These are phyloP conservation scores for Boeremia exigua DNA, from an alignment of 2,329 filamentous ascomycete genomes.

Conservation along the genomic window DNA sequence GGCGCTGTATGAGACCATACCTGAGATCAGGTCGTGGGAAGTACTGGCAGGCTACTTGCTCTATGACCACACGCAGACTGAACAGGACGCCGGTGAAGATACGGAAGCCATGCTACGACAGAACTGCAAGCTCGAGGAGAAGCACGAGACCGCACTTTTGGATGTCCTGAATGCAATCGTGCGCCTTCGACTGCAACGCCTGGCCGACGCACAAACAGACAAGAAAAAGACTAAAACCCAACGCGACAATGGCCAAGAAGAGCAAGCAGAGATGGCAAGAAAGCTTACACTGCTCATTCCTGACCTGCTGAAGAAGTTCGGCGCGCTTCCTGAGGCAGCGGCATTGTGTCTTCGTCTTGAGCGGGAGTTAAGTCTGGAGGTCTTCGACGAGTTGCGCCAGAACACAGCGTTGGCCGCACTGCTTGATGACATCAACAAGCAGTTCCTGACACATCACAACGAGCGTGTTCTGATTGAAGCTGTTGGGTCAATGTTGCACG, in stretches of 20 bases:
- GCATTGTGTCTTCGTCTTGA: slow-evolving; percentile 85
- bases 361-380: slow-evolving; percentile 82
- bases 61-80: slow-evolving; percentile 77
- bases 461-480: slow-evolving; percentile 85
- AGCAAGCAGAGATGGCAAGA: slow-evolving; percentile 78
- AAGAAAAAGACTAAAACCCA: slow-evolving; percentile 63
- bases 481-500: slow-evolving; percentile 80
- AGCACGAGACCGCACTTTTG: slow-evolving; percentile 83
- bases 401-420: slow-evolving; percentile 81
- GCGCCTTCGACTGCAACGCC: slow-evolving; percentile 71
- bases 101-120: slow-evolving; percentile 70
- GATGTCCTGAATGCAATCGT: slow-evolving; percentile 87
- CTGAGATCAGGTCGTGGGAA: slow-evolving; percentile 86
- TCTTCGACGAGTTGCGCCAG: slow-evolving; percentile 88
- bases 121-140: slow-evolving; percentile 73
- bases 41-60: slow-evolving; percentile 86
- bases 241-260: slow-evolving; percentile 69
- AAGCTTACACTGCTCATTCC: slow-evolving; percentile 82
- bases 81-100: slow-evolving; percentile 64
- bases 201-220: slow-evolving; percentile 66
- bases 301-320: slow-evolving; percentile 87
- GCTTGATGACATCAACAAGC: slow-evolving; percentile 89
- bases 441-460: slow-evolving; percentile 92
- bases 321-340: slow-evolving; percentile 84
- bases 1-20: slow-evolving; percentile 80